These are phyloP conservation scores for Eimeria sp. DNA, from an alignment of 169 alveolate genomes.

Conservation along the genomic window DNA sequence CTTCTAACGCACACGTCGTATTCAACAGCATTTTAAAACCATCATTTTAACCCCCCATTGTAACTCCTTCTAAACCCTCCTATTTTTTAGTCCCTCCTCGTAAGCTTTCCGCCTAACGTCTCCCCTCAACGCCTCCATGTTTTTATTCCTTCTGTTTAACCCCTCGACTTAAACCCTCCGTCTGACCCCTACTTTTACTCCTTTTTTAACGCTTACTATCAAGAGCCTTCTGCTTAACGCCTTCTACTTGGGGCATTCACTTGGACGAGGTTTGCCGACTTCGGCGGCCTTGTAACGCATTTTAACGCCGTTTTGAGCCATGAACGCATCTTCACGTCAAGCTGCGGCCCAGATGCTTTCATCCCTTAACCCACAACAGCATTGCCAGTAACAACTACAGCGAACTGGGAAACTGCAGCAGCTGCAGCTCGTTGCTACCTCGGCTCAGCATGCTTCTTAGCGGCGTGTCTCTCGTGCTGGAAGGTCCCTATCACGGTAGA, in stretches of 20 bases:
- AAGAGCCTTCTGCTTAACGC: no score
- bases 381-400: background rate
- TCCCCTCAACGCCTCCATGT: background rate
- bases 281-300: background rate
- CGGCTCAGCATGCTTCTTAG: background rate
- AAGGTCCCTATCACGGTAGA: background rate
- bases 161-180: background rate
- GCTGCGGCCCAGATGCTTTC: background rate
- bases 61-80: background rate
- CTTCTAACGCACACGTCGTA: background rate
- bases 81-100: background rate
- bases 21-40: background rate
- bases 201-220: no score
- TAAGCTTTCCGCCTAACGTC: background rate
- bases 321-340: background rate
- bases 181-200: background rate
- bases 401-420: background rate
- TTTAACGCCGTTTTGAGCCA: no score
- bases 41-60: background rate
- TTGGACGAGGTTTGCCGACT: no score
- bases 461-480: background rate
- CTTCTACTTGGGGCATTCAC: no score
- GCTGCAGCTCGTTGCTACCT: background rate
- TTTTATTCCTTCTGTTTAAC: background rate
- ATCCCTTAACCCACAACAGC: background rate